Conservation (phyloP, 1,284 basidiomycete genomes). For the Puccinia coronata region DNA sequence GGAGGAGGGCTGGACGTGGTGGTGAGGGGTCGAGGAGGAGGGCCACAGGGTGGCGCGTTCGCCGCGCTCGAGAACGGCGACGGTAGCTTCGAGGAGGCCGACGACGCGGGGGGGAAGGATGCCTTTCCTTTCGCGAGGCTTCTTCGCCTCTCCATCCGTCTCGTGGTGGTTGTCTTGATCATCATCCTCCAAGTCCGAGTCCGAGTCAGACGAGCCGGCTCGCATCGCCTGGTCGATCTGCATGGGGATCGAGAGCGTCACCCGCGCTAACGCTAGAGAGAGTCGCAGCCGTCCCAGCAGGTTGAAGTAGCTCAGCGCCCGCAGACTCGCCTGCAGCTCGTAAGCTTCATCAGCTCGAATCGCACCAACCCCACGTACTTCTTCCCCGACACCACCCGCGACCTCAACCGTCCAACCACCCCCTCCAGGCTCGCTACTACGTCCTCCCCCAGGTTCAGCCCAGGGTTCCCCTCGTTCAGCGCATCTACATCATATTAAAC, state of each 20-base stretch:
- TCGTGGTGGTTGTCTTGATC: not conserved
- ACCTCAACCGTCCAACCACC: slow-evolving; percentile 55
- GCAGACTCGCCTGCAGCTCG: slow-evolving; percentile 58
- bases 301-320: slow-evolving; percentile 58
- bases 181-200: not conserved
- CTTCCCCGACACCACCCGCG: slow-evolving; percentile 55
- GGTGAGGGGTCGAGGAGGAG: not conserved
- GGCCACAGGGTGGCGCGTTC: slow-evolving; percentile 39
- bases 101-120: slow-evolving; percentile 26
- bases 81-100: slow-evolving; percentile 35
- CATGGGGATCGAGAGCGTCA: slow-evolving; percentile 54
- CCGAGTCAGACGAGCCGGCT: not conserved
- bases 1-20: not conserved
- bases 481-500: slow-evolving; percentile 52
- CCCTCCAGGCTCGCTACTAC: slow-evolving; percentile 57
- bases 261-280: slow-evolving; percentile 57
- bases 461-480: slow-evolving; percentile 56
- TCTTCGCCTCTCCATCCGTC: not conserved
- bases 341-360: slow-evolving; percentile 58
- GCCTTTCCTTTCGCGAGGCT: not conserved
- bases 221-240: slow-evolving; percentile 35
- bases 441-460: slow-evolving; percentile 56
- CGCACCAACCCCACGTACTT: slow-evolving; percentile 56
- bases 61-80: slow-evolving; percentile 38
- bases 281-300: slow-evolving; percentile 57